Conservation (phyloP, 805 yeast genomes). For the Yarrowia phangngaensis region DNA sequence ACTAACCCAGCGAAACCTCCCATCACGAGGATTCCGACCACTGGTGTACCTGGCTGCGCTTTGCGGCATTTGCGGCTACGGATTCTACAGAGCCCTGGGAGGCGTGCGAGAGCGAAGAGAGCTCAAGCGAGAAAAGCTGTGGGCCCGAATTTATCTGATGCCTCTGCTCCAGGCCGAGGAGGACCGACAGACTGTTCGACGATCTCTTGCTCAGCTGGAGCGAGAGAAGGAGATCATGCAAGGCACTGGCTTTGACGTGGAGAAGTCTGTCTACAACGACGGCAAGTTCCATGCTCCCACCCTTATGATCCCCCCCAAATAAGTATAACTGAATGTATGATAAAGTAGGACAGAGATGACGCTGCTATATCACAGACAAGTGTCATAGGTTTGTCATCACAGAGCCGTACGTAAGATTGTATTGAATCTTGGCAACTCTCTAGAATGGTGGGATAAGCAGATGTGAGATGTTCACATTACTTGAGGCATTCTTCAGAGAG, state of each 20-base stretch:
- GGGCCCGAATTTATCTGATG: conserved; percentile 69
- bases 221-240: conserved; percentile 68
- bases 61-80: conserved; percentile 61
- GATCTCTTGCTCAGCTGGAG: conserved; percentile 59
- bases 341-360: too few relatives aligned
- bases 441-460: too few relatives aligned
- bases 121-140: conserved; percentile 66
- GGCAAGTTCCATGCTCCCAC: conserved; percentile 43
- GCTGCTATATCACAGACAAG: too few relatives aligned
- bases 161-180: conserved; percentile 78
- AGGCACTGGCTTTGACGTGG: conserved; percentile 60
- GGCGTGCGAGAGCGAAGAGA: conserved; percentile 74
- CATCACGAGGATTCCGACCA: conserved; percentile 81
- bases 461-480: too few relatives aligned
- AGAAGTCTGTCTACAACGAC: conserved; percentile 47
- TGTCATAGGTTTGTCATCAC: too few relatives aligned
- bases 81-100: conserved; percentile 60
- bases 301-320: conserved; percentile 27
- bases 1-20: conserved; percentile 56
- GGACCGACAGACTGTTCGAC: conserved; percentile 72
- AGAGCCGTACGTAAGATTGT: too few relatives aligned
- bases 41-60: conserved; percentile 63
- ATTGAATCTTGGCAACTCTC: too few relatives aligned
- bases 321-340: too few relatives aligned
- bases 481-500: too few relatives aligned